phyloP scores from a whole-genome alignment of 257 asterid genomes.

The Ophiorrhiza pumila region DNA sequence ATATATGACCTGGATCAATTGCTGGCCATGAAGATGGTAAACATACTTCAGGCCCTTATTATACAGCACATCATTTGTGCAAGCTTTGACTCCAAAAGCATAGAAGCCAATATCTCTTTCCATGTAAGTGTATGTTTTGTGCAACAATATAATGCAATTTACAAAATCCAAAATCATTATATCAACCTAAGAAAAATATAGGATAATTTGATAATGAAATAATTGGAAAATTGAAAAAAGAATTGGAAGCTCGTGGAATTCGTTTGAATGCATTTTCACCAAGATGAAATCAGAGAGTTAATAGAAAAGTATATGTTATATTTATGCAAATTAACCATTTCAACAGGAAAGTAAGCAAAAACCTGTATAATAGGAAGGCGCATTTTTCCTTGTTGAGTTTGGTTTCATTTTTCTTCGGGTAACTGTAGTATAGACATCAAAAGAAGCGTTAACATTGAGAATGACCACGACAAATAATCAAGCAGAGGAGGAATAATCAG shows the following conservation, averaged over 20 bases:
- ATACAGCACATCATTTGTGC: constrained; percentile 59
- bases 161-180: constrained; percentile 8
- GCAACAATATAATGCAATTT: constrained; percentile 11
- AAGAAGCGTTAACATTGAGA: background rate
- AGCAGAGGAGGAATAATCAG: too few relatives aligned
- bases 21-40: constrained; percentile 82
- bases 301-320: constrained; percentile 12
- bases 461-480: background rate
- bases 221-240: too few relatives aligned
- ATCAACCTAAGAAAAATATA: too few relatives aligned
- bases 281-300: constrained; percentile 17
- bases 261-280: constrained; percentile 33
- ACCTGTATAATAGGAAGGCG: constrained; percentile 7
- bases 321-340: constrained; percentile 11
- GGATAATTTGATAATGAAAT: too few relatives aligned
- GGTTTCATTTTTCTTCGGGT: constrained; percentile 94
- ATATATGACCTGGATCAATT: constrained; percentile 51
- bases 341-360: constrained; percentile 8
- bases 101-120: constrained; percentile 51
- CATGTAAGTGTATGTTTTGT: constrained; percentile 52
- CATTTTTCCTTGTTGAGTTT: constrained; percentile 83
- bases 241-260: constrained; percentile 55
- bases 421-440: too few relatives aligned
- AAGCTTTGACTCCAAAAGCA: constrained; percentile 40
- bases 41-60: constrained; percentile 86